Evolutionary conservation across 371 early-diverging fungal species (phyloP), one percentile per base, ranked within the genome.

Genomic region (Lichtheimia corymbifera): DNA sequence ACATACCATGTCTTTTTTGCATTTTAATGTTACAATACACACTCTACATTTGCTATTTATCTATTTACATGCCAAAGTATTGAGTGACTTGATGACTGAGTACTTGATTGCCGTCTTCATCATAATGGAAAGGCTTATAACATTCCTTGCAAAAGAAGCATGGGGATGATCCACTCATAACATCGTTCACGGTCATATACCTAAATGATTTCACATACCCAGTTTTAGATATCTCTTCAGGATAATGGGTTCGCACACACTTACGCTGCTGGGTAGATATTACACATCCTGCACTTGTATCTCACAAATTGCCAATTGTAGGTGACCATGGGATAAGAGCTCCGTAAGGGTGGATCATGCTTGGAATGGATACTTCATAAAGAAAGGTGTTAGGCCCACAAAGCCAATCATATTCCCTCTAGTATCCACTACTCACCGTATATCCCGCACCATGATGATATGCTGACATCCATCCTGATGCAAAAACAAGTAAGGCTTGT

Each of bases 381-480:
- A 25, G 58, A 66, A 57, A 22, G 68, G 5, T 61, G 12, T 13
- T 4, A 57, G 56, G 7, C 18, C 44, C 22, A 40, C 55, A 6
- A 57, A n/a, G 24, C 35, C 27, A 14, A 58, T 22, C 7, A 47
- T 1, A 22, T 17, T 1, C 15, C 47, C 5, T 35, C 52, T 45
- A n/a, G 44, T 50, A 17, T 5, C 49, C 7, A 61, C 63, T 24
- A 61, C 63, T 24, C 71, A 84, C 74, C 89, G 68, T 12, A 91
- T 58, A 62, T 88, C 88, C 13, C 76, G 73, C 25, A 93, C 73
- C 63, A 85, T 73, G 22, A 92, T 53, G 47, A 89, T 67, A 60
- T 93, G 93, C 57, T 93, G 87, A 60, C 93, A 93, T 49, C 77
- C 71, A 25, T 88, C 87, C 63, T 90, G 89, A 66, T 93, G 93